Conservation (phyloP, 2,329 filamentous ascomycete species). For the Monilinia vaccinii-corymbosi region DNA sequence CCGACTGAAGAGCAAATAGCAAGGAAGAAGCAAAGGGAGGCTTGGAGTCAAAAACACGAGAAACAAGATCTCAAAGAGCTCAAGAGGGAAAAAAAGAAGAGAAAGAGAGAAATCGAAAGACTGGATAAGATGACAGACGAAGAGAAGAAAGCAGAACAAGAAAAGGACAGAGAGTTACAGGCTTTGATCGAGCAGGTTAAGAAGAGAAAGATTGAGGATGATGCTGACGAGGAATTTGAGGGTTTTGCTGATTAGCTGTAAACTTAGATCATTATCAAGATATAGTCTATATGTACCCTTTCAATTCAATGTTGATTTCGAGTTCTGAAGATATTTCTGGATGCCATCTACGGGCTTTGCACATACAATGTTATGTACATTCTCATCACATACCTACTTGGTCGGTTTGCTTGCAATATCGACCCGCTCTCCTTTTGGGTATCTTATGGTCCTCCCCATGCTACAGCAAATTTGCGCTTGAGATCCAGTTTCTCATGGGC, state of each 20-base stretch:
- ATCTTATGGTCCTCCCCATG: background rate
- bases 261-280: constrained; percentile 26
- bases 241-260: constrained; percentile 27
- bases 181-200: constrained; percentile 57
- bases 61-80: constrained; percentile 52
- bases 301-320: background rate
- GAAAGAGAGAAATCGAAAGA: constrained; percentile 54
- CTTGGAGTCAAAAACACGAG: constrained; percentile 66
- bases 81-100: constrained; percentile 55
- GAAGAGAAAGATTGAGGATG: constrained; percentile 34
- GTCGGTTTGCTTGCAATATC: background rate
- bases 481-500: background rate
- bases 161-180: constrained; percentile 53
- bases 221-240: constrained; percentile 30
- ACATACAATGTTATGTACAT: background rate
- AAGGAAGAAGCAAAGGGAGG: constrained; percentile 54
- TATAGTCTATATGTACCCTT: too few relatives aligned
- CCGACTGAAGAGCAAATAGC: constrained; percentile 36
- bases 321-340: background rate
- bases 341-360: background rate
- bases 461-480: background rate
- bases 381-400: background rate
- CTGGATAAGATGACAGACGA: constrained; percentile 60
- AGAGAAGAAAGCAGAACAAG: constrained; percentile 50
- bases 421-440: background rate